Evolutionary conservation across 2,329 filamentous ascomycete genomes (phyloP).

Genomic region (Aspergillaceae sp.): DNA sequence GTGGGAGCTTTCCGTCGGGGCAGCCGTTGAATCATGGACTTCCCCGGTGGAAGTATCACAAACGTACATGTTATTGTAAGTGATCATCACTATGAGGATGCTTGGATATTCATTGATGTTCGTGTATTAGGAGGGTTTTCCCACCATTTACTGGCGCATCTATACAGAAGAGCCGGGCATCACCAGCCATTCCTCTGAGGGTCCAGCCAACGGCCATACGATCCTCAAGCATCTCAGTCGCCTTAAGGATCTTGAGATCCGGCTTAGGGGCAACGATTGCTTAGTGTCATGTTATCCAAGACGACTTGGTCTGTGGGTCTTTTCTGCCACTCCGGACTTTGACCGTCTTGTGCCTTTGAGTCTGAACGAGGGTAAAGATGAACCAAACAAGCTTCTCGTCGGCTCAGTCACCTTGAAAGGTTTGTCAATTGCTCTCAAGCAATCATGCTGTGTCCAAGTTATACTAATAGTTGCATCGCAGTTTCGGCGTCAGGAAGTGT

Average conservation of each 20-base stretch:
- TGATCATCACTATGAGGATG: conserved; percentile 1
- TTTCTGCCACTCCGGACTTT: conserved; percentile 32
- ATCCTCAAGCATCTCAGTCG: conserved; percentile 32
- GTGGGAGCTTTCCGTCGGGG: conserved; percentile 17
- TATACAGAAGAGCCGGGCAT: conserved; percentile 30
- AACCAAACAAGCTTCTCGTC: conserved; percentile 22
- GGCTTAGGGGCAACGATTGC: conserved; percentile 28
- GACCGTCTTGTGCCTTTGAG: conserved; percentile 24
- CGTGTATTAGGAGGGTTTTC: conserved; percentile 31
- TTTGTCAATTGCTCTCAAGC: conserved; percentile 6
- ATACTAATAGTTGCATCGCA: conserved; percentile 8
- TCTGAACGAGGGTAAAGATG: conserved; percentile 15
- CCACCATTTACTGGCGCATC: conserved; percentile 36
- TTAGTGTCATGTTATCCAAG: conserved; percentile 31
- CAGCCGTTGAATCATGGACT: conserved; percentile 33
- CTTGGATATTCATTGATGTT: not conserved
- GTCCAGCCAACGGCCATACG: conserved; percentile 28
- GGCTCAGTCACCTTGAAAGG: conserved; percentile 27
- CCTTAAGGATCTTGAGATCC: conserved; percentile 31
- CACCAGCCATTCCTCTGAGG: conserved; percentile 21
- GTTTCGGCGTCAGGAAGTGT: conserved; percentile 30
- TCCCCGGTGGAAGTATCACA: conserved; percentile 34
- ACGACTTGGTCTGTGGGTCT: conserved; percentile 33
- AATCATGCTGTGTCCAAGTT: not conserved
- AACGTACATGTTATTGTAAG: conserved; percentile 37